These are phyloP conservation scores for Cladophialophora chaetospira DNA, from an alignment of 2,329 filamentous ascomycete genomes.

Conservation along the genomic window DNA sequence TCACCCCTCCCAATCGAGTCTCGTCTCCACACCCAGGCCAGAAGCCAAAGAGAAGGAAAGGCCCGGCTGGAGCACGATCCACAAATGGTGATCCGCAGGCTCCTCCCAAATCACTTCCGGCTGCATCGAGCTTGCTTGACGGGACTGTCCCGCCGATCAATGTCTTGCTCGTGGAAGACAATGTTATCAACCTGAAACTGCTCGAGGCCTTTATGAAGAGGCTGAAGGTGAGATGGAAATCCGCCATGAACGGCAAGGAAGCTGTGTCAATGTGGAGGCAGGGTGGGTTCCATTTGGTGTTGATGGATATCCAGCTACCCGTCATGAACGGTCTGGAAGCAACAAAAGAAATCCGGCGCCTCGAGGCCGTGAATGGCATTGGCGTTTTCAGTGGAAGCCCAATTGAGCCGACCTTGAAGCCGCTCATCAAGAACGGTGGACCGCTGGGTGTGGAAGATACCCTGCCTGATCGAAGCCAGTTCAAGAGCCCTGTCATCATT, in stretches of 20 bases:
- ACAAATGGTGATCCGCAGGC: slow-evolving; percentile 37
- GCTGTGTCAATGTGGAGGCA: slow-evolving; percentile 90
- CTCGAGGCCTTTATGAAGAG: slow-evolving; percentile 95
- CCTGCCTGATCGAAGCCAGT: slow-evolving; percentile 69
- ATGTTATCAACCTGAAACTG: slow-evolving; percentile 93
- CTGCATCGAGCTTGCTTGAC: slow-evolving; percentile 68
- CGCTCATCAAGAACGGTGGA: slow-evolving; percentile 12
- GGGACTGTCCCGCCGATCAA: slow-evolving; percentile 92
- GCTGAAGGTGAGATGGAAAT: slow-evolving; percentile 93
- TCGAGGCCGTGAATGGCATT: slow-evolving; percentile 89
- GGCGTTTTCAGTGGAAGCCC: slow-evolving; percentile 67
- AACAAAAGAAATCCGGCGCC: slow-evolving; percentile 86
- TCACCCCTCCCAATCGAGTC: slow-evolving; percentile 52
- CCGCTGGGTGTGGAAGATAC: slow-evolving; percentile 54
- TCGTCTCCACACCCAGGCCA: slow-evolving; percentile 50
- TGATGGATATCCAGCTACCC: slow-evolving; percentile 98
- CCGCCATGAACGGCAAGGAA: slow-evolving; percentile 92
- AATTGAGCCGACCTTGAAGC: slow-evolving; percentile 21
- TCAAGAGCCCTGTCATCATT: slow-evolving; percentile 97
- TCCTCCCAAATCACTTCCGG: slow-evolving; percentile 34
- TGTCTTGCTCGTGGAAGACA: slow-evolving; percentile 96
- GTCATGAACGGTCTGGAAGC: slow-evolving; percentile 96
- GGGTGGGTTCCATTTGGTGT: slow-evolving; percentile 90
- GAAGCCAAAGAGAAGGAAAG: slow-evolving; percentile 53
- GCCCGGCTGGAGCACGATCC: slow-evolving; percentile 42